These are phyloP conservation scores for Metschnikowia arizonensis DNA, from an alignment of 805 yeast genomes.

Conservation along the genomic window DNA sequence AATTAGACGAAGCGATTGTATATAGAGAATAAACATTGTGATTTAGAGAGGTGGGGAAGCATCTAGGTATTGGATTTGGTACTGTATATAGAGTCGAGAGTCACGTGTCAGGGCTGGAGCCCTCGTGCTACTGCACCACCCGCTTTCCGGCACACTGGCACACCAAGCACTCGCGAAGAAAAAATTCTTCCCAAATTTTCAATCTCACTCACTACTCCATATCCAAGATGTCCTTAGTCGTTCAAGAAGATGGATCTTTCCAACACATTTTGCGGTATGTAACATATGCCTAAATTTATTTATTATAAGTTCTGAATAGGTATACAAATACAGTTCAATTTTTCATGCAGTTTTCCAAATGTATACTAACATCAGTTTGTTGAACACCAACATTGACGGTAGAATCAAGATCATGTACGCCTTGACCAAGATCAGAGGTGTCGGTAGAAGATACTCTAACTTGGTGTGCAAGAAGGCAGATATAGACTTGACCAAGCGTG, in stretches of 20 bases:
- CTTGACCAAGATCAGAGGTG: slow-evolving; percentile 99
- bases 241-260: slow-evolving; percentile 98
- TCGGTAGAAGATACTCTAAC: slow-evolving; percentile 99
- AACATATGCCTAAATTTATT: no score
- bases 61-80: no score
- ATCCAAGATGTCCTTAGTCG: slow-evolving; percentile 86
- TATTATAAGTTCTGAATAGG: no score
- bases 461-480: slow-evolving; percentile 99
- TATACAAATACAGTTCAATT: no score
- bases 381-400: slow-evolving; percentile 99
- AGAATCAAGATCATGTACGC: slow-evolving; percentile 99
- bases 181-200: slow-evolving; percentile 17
- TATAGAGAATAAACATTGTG: slow-evolving; percentile 7
- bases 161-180: slow-evolving; percentile 17
- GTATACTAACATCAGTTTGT: slow-evolving; percentile 59
- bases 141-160: slow-evolving; percentile 12
- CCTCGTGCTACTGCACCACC: slow-evolving; percentile 15
- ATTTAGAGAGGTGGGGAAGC: no score
- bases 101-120: slow-evolving; percentile 21
- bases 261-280: slow-evolving; percentile 99
- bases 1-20: slow-evolving; percentile 11
- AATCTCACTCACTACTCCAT: slow-evolving; percentile 16
- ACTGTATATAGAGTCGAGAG: no score
- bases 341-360: no score
- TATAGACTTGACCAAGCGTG: slow-evolving; percentile 96